These are phyloP conservation scores for Chaetoscypha palmicola DNA, from an alignment of 2,329 filamentous ascomycete species.

Conservation along the genomic window DNA sequence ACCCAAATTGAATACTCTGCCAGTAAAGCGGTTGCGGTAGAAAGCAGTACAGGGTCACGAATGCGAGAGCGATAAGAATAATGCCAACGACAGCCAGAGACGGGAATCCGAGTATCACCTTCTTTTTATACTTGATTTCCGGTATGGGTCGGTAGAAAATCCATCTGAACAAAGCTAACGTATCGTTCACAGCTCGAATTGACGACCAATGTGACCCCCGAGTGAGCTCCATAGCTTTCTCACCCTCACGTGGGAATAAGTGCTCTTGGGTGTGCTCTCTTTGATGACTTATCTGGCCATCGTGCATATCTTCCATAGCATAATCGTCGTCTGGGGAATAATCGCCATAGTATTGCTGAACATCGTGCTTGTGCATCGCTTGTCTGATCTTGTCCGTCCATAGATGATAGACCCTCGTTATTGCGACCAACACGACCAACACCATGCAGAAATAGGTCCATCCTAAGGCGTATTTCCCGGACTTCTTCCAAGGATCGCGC, in stretches of 20 bases:
- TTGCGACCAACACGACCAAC: constrained; percentile 58
- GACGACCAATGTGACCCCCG: constrained; percentile 66
- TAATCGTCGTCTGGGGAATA: constrained; percentile 52
- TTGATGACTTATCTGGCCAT: constrained; percentile 30
- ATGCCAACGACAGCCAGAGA: constrained; percentile 67
- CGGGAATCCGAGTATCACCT: constrained; percentile 66
- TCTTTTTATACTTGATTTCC: constrained; percentile 59
- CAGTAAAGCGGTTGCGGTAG: constrained; percentile 85
- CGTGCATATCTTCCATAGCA: constrained; percentile 52
- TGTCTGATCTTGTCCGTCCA: constrained; percentile 93
- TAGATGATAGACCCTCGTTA: constrained; percentile 74
- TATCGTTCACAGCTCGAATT: constrained; percentile 67
- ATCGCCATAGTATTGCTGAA: constrained; percentile 55
- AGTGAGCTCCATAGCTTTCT: constrained; percentile 49
- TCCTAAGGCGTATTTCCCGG: constrained; percentile 78
- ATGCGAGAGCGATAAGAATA: constrained; percentile 59
- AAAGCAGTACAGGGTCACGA: constrained; percentile 77
- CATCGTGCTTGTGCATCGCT: constrained; percentile 78
- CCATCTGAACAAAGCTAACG: constrained; percentile 77
- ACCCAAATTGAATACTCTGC: constrained; percentile 77
- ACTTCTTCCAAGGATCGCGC: constrained; percentile 71
- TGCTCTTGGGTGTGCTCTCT: constrained; percentile 44
- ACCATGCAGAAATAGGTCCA: constrained; percentile 85
- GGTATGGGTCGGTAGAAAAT: constrained; percentile 84
- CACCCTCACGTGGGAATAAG: constrained; percentile 62